Conservation (phyloP, 768 basidiomycete genomes). For the Macrolepiota fuliginosa region DNA sequence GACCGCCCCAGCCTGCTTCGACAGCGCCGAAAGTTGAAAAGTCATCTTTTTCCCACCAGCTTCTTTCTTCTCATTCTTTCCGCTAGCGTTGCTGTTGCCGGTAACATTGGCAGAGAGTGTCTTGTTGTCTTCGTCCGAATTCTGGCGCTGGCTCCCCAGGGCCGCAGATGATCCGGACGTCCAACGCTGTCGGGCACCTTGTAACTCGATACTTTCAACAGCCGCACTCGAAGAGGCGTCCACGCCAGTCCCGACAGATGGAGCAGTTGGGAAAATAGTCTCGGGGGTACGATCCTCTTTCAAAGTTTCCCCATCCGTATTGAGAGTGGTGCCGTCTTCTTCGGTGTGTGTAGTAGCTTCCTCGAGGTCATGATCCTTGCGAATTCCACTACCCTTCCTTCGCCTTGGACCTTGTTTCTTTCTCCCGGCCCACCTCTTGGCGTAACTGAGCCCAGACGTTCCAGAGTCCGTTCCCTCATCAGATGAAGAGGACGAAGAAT, state of each 20-base stretch:
- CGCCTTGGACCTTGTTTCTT: slow-evolving; percentile 14
- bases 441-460: slow-evolving; percentile 5
- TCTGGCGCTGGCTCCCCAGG: background rate
- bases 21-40: slow-evolving; percentile 36
- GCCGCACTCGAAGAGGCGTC: background rate
- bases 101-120: background rate
- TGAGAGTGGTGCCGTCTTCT: slow-evolving; percentile 8
- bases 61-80: slow-evolving; percentile 9
- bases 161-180: background rate
- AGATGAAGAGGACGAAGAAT: slow-evolving; percentile 37
- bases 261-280: slow-evolving; percentile 17
- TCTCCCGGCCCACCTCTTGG: slow-evolving; percentile 6
- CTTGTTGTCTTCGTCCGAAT: background rate
- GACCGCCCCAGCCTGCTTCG: slow-evolving; percentile 39
- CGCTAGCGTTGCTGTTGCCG: background rate
- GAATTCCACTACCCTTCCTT: slow-evolving; percentile 13
- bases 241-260: background rate
- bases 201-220: background rate
- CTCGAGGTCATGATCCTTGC: background rate
- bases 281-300: slow-evolving; percentile 14
- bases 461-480: slow-evolving; percentile 26
- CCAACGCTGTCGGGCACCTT: background rate
- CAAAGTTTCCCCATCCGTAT: slow-evolving; percentile 28
- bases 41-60: slow-evolving; percentile 26
- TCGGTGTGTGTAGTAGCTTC: background rate